phyloP scores from a whole-genome alignment of 441 rosid species.

The Aquilaria agallochum region DNA sequence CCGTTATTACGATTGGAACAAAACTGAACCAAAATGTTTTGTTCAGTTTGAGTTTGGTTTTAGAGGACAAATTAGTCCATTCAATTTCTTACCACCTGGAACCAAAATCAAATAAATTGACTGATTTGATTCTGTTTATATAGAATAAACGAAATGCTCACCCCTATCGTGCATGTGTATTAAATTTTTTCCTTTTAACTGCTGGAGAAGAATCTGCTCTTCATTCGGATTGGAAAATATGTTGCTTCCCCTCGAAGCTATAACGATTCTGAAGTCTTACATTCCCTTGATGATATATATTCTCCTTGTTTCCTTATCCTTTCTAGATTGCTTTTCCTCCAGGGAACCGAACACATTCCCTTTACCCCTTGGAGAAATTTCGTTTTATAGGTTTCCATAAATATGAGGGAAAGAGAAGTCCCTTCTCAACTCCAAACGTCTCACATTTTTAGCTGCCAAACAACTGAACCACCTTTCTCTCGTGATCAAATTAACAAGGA shows the following conservation, averaged over 20 bases:
- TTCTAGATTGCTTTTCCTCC: constrained; percentile 24
- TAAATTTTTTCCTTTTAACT: neutral
- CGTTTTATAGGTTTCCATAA: constrained; percentile 11
- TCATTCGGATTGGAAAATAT: constrained; percentile 16
- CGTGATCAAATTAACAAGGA: constrained; percentile 5
- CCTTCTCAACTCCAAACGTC: neutral
- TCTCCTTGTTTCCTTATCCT: constrained; percentile 29
- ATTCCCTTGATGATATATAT: constrained; percentile 12
- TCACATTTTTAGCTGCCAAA: neutral
- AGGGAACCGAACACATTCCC: constrained; percentile 33
- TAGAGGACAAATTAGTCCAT: no score
- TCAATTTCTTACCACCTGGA: no score
- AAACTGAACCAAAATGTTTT: no score
- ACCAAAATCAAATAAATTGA: no score
- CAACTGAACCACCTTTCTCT: constrained; percentile 14
- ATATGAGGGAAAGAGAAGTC: neutral
- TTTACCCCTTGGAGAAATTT: constrained; percentile 4
- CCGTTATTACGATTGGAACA: no score
- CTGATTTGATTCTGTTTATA: no score
- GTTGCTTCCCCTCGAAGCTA: constrained; percentile 35
- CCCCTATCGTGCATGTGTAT: no score
- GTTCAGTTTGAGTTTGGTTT: no score
- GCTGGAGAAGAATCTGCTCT: constrained; percentile 27
- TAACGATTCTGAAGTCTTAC: neutral
- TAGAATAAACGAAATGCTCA: no score